Base-by-base conservation (phyloP, 2,329 filamentous ascomycete genomes). In the Phyllosticta ampelicida region DNA sequence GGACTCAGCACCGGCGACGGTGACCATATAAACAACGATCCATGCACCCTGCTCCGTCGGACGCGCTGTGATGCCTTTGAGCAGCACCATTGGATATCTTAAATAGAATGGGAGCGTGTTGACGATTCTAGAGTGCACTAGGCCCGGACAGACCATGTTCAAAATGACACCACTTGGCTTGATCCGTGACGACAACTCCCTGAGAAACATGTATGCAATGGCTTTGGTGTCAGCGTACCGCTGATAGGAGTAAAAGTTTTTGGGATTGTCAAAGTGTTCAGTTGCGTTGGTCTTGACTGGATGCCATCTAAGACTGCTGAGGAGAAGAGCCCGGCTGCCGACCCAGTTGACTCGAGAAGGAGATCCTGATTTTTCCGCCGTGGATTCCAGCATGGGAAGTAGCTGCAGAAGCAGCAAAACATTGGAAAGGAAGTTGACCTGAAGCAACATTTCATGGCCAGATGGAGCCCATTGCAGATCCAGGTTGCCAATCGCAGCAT, bases 371-470 rank as follows among this genome's bases (percentile, higher is more conserved):
- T 26, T 50, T 20, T 19, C 20, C 19, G 53, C 53, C 20, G 54
- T 28, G 9, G 9, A 8, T 11, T 51, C 48, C 11, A 56, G 23
- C 16, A 20, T 18, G 9, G 54, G 54, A 19, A 56, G 48, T 3
- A 51, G 48, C 48, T 56, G 36, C 18, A 56, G 54, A 20, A 56
- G 28, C 23, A 56, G 18, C 48, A 51, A 18, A 2, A 30, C 48
- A 23, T 51, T 51, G 9, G 54, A 51, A 16, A 51, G 28, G 20
- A 51, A 56, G 19, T 56, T 56, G 26, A 56, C 29, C 48, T 56
- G 54, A 23, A 23, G 48, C 36, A 56, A 30, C n/a, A 36, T 9
- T 10, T 55, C 54, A 26, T 55, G 54, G 1, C 54, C 54, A 18
- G 30, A 19, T 18, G 44, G 19, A 1, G 53, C 48, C 21, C 48